Percentiles rank a stretch among this genome's conserved stretches.
Evolutionary conservation across 2,329 filamentous ascomycete genomes (phyloP).

Genomic region (Stachybotrys echinatus): DNA sequence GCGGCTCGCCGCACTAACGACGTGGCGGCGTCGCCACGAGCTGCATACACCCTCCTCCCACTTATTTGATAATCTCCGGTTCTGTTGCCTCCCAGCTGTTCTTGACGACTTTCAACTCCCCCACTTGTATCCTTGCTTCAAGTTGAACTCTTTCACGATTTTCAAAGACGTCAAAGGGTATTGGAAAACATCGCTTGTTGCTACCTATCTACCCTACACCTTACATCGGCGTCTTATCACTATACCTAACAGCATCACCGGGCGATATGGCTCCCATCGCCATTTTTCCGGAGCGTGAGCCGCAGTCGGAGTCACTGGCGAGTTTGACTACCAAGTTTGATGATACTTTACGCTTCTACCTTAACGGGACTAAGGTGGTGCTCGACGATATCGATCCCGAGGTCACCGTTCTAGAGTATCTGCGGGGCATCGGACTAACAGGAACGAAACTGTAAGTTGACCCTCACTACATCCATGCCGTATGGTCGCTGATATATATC

Average conservation of each 20-base stretch:
- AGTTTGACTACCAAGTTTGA: slow-evolving; percentile 70
- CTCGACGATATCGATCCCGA: slow-evolving; percentile 88
- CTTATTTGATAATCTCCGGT: not conserved
- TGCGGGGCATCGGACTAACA: slow-evolving; percentile 86
- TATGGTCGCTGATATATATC: slow-evolving; percentile 4
- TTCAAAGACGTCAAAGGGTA: too few relatives aligned
- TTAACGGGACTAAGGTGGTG: slow-evolving; percentile 87
- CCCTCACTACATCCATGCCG: not conserved
- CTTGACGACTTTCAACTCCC: too few relatives aligned
- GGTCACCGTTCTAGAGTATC: slow-evolving; percentile 85
- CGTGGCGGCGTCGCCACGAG: not conserved
- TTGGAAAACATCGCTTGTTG: too few relatives aligned
- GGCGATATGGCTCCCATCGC: slow-evolving; percentile 50
- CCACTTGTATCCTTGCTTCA: too few relatives aligned
- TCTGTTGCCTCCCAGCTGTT: not conserved
- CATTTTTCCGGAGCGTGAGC: slow-evolving; percentile 41
- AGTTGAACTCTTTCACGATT: too few relatives aligned
- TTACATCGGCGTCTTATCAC: not conserved
- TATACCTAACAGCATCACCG: not conserved
- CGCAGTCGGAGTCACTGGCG: slow-evolving; percentile 24
- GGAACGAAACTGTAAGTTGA: slow-evolving; percentile 74
- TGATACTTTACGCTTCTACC: slow-evolving; percentile 84
- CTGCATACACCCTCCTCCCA: not conserved
- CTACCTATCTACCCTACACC: not conserved
- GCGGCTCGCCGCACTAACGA: not conserved